These are phyloP conservation scores for Trichoderma guizhouense DNA, from an alignment of 2,329 filamentous ascomycete species.

Conservation along the genomic window DNA sequence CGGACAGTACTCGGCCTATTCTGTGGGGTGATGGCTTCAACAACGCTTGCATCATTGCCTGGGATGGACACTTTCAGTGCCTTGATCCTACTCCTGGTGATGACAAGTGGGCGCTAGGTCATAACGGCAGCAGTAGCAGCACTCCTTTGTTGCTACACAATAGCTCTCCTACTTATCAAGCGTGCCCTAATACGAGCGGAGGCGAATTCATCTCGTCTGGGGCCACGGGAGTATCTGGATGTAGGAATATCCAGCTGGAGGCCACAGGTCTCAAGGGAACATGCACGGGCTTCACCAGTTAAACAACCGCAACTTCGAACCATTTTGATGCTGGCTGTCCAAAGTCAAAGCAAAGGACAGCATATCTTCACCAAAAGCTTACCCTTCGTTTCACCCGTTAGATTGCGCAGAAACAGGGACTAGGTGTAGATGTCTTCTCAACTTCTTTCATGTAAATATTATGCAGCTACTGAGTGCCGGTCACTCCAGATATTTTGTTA, in stretches of 20 bases:
- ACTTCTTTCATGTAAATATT: constrained; percentile 3
- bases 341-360: not conserved
- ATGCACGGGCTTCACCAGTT: constrained; percentile 21
- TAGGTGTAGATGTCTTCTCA: not conserved
- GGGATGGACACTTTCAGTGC: constrained; percentile 29
- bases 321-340: not conserved
- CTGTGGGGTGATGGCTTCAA: constrained; percentile 27
- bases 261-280: constrained; percentile 28
- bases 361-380: not conserved
- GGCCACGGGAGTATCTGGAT: constrained; percentile 22
- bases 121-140: constrained; percentile 22
- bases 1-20: constrained; percentile 23
- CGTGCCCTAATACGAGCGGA: constrained; percentile 25
- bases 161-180: constrained; percentile 24
- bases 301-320: not conserved
- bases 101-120: constrained; percentile 29
- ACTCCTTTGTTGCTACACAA: constrained; percentile 27
- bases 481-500: not conserved
- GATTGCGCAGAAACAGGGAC: not conserved
- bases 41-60: constrained; percentile 34
- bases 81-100: constrained; percentile 32
- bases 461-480: not conserved
- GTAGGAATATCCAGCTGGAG: constrained; percentile 26
- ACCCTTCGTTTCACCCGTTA: not conserved
- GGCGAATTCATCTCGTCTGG: constrained; percentile 27